Conservation (phyloP, 2,329 filamentous ascomycete species). For the Colletotrichum ledebouriae region DNA sequence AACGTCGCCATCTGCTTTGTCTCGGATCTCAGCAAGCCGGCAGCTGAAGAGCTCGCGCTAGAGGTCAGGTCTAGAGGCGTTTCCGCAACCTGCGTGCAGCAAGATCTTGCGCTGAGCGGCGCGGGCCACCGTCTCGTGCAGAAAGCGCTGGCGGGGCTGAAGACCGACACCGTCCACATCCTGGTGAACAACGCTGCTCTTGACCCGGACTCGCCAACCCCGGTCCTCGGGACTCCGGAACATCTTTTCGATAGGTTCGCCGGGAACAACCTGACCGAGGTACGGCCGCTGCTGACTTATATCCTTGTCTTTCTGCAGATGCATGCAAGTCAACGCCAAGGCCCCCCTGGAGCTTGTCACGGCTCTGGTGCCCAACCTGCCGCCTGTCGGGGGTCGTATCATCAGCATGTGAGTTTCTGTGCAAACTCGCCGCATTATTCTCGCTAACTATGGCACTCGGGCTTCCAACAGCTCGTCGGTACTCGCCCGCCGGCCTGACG, state of each 20-base stretch:
- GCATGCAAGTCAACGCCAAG: not conserved
- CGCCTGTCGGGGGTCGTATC: not conserved
- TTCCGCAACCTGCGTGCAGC: not conserved
- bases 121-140: not conserved
- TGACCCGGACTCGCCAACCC: not conserved
- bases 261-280: too few species aligned
- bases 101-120: not conserved
- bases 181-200: not conserved
- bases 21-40: not conserved
- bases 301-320: not conserved
- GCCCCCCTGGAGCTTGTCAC: not conserved
- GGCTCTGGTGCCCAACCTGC: not conserved
- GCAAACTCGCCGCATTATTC: too few species aligned
- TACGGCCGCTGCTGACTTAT: too few species aligned
- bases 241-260: not conserved
- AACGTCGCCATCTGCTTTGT: not conserved
- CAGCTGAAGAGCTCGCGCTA: not conserved
- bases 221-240: not conserved
- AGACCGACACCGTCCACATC: not conserved
- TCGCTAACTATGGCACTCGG: not conserved
- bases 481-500: not conserved
- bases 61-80: not conserved
- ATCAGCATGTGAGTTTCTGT: not conserved
- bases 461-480: not conserved
- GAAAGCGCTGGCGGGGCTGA: not conserved